Conservation (phyloP, 148 eudicot genomes). For the Cornus kousa region DNA sequence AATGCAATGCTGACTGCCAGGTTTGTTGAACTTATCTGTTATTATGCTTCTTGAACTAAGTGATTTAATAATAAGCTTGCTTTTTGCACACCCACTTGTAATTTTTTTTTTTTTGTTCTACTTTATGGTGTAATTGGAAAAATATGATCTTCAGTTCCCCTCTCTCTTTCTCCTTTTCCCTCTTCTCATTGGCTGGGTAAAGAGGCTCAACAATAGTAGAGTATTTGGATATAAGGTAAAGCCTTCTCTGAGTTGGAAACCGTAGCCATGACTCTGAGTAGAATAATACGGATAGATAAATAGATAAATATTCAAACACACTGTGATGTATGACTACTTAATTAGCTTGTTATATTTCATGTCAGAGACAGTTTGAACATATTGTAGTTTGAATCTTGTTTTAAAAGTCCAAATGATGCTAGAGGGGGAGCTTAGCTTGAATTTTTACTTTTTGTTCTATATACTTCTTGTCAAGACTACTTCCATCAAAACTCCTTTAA, state of each 20-base stretch:
- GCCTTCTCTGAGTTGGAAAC: neutral
- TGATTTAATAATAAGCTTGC: neutral
- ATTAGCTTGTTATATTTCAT: no score
- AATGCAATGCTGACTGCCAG: slow-evolving; percentile 44
- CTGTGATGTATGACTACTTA: no score
- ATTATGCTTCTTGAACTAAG: neutral
- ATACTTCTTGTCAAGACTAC: no score
- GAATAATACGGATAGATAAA: no score
- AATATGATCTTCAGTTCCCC: neutral
- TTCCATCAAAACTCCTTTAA: no score
- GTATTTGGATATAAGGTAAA: neutral
- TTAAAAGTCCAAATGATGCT: no score
- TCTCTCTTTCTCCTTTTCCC: neutral
- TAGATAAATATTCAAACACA: no score
- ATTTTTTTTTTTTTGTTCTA: neutral
- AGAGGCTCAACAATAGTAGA: neutral
- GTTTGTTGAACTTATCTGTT: slow-evolving; percentile 28
- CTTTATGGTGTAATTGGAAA: neutral
- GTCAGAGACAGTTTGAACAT: no score
- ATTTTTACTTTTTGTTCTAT: no score
- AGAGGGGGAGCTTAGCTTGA: no score
- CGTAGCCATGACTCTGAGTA: no score
- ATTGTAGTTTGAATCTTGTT: no score
- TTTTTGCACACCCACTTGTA: neutral
- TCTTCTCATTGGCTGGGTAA: neutral